Percentiles rank a stretch among this genome's conserved stretches.
These are phyloP conservation scores for Lasiosphaeriaceae sp. DNA, from an alignment of 495 filamentous ascomycete genomes.

Conservation along the genomic window DNA sequence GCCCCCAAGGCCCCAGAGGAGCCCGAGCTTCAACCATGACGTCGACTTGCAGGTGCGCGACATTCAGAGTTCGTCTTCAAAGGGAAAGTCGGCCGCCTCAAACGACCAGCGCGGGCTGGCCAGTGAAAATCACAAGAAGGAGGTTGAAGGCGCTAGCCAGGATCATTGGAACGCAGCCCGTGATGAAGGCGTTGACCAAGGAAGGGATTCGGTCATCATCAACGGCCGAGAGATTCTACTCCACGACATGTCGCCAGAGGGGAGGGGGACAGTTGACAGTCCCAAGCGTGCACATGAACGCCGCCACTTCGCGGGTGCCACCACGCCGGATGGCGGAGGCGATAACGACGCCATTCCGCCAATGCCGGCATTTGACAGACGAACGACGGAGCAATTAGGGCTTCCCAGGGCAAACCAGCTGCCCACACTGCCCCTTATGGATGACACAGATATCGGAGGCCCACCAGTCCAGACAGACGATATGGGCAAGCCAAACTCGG, in stretches of 20 bases:
- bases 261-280: constrained; percentile 51
- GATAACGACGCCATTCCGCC: constrained; percentile 49
- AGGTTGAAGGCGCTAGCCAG: constrained; percentile 70
- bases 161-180: constrained; percentile 64
- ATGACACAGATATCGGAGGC: constrained; percentile 79
- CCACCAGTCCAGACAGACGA: constrained; percentile 49
- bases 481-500: constrained; percentile 28
- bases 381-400: constrained; percentile 53
- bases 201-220: constrained; percentile 64
- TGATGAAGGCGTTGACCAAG: constrained; percentile 51
- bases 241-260: constrained; percentile 53
- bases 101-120: constrained; percentile 25
- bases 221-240: constrained; percentile 64
- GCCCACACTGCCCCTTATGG: constrained; percentile 59
- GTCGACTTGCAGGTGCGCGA: constrained; percentile 59
- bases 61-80: constrained; percentile 53
- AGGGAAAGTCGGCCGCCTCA: constrained; percentile 32
- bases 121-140: constrained; percentile 62
- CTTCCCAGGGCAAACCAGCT: constrained; percentile 60
- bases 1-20: constrained; percentile 10
- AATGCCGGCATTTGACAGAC: constrained; percentile 41
- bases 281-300: constrained; percentile 39
- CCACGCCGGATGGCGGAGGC: constrained; percentile 15
- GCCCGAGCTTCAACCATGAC: constrained; percentile 81
- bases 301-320: constrained; percentile 13